Conservation (phyloP, 2,329 filamentous ascomycete species). For the Coniochaeta ligniaria region DNA sequence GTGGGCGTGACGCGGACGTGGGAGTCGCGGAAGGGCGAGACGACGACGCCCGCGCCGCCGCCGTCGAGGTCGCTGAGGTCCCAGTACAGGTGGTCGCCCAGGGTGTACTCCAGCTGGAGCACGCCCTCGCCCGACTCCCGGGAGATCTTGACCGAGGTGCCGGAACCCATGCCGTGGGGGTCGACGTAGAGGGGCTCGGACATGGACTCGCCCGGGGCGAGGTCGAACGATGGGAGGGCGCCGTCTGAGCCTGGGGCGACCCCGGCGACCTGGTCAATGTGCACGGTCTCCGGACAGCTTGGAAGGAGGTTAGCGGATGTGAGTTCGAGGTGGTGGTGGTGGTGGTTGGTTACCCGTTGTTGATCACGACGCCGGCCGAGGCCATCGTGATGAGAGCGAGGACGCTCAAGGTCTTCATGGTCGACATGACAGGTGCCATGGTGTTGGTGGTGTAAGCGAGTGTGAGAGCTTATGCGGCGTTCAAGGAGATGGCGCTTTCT, state of each 20-base stretch:
- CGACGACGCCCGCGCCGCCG: conserved; percentile 1
- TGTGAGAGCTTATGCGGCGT: background rate
- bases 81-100: conserved; percentile 4
- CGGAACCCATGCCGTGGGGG: background rate
- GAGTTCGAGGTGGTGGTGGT: background rate
- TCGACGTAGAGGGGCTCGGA: background rate
- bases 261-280: background rate
- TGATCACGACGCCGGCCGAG: background rate
- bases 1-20: conserved; percentile 8
- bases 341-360: background rate
- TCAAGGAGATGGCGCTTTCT: too few relatives aligned
- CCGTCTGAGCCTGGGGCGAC: background rate
- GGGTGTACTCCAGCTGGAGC: conserved; percentile 9
- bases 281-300: background rate
- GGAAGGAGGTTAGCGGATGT: background rate
- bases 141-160: conserved; percentile 7
- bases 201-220: background rate
- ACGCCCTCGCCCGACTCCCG: conserved; percentile 3
- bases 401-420: background rate
- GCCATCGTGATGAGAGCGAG: background rate
- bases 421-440: background rate
- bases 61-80: conserved; percentile 9
- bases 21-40: conserved; percentile 6
- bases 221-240: conserved; percentile 1
- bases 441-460: background rate